phyloP scores from a whole-genome alignment of 495 filamentous ascomycete genomes.

The Aspergillus baeticus region DNA sequence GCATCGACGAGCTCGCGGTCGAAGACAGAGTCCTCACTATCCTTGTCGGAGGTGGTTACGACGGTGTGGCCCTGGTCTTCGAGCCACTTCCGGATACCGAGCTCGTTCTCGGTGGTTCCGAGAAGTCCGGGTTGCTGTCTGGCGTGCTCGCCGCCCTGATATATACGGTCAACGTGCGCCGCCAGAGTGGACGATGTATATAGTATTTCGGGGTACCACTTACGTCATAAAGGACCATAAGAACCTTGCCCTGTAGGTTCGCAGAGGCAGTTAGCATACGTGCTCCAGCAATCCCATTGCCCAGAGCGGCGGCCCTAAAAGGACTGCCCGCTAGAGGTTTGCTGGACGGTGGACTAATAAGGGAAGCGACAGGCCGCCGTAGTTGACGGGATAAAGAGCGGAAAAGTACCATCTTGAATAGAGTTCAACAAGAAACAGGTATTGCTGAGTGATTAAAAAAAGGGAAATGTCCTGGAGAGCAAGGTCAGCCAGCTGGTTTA shows the following conservation, averaged over 20 bases:
- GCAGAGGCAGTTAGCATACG: constrained; percentile 58
- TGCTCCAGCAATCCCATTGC: constrained; percentile 37
- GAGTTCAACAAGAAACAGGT: constrained; percentile 16
- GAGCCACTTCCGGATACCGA: constrained; percentile 93
- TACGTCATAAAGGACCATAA: constrained; percentile 75
- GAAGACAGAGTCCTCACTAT: constrained; percentile 87
- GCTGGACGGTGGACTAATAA: constrained; percentile 46
- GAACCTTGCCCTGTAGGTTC: constrained; percentile 67
- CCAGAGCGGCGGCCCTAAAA: constrained; percentile 33
- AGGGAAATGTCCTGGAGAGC: neutral
- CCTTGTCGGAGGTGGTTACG: constrained; percentile 97
- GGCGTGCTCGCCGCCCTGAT: constrained; percentile 66
- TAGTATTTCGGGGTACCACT: constrained; percentile 27
- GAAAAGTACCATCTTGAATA: constrained; percentile 69
- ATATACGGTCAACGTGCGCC: neutral
- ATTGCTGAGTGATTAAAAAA: neutral
- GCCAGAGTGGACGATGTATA: neutral
- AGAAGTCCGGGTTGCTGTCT: constrained; percentile 79
- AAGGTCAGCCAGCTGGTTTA: constrained; percentile 22
- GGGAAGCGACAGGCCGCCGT: constrained; percentile 56
- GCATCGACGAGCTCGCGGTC: constrained; percentile 95
- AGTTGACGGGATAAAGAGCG: constrained; percentile 57
- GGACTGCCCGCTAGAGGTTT: constrained; percentile 21
- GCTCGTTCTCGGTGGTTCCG: constrained; percentile 96
- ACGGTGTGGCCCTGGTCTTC: constrained; percentile 94